phyloP scores from a whole-genome alignment of 2,329 filamentous ascomycete species.

The Biscogniauxia marginata region DNA sequence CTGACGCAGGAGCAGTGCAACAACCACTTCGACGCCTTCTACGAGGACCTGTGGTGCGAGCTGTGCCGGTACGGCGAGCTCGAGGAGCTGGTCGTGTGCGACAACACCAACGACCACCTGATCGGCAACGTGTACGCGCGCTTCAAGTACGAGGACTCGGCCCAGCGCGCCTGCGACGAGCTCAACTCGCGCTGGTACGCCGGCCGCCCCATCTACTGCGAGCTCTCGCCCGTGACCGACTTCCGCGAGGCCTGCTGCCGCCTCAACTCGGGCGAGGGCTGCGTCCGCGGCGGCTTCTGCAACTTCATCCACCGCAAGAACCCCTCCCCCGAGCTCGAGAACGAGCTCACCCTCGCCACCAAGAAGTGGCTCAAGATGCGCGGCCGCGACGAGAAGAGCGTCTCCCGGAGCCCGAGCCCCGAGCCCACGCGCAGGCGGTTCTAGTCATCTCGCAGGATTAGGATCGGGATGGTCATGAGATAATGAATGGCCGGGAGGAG shows the following conservation, averaged over 20 bases:
- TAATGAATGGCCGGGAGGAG: background rate
- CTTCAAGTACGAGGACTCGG: conserved; percentile 99
- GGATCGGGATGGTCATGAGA: background rate
- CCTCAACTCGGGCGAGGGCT: conserved; percentile 91
- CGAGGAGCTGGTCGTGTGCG: conserved; percentile 96
- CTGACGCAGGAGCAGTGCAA: conserved; percentile 96
- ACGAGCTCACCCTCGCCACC: conserved; percentile 81
- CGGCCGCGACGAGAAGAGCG: conserved; percentile 80
- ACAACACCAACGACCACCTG: conserved; percentile 99
- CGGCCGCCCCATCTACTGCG: conserved; percentile 95
- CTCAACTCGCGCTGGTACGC: conserved; percentile 97
- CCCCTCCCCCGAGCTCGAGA: conserved; percentile 81
- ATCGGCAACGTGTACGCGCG: conserved; percentile 99
- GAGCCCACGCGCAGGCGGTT: conserved; percentile 75
- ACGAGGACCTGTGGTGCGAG: conserved; percentile 99
- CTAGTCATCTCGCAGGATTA: conserved; percentile 41
- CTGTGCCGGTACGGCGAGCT: conserved; percentile 98
- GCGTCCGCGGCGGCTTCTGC: conserved; percentile 94
- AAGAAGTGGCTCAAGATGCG: conserved; percentile 94
- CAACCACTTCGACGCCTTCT: conserved; percentile 99
- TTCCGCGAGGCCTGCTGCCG: conserved; percentile 97
- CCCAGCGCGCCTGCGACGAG: conserved; percentile 89
- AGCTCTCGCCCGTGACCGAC: conserved; percentile 93
- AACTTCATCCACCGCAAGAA: conserved; percentile 99
- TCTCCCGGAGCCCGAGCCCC: conserved; percentile 79